These are phyloP conservation scores for Russula olivacea DNA, from an alignment of 768 basidiomycete species.

Conservation along the genomic window DNA sequence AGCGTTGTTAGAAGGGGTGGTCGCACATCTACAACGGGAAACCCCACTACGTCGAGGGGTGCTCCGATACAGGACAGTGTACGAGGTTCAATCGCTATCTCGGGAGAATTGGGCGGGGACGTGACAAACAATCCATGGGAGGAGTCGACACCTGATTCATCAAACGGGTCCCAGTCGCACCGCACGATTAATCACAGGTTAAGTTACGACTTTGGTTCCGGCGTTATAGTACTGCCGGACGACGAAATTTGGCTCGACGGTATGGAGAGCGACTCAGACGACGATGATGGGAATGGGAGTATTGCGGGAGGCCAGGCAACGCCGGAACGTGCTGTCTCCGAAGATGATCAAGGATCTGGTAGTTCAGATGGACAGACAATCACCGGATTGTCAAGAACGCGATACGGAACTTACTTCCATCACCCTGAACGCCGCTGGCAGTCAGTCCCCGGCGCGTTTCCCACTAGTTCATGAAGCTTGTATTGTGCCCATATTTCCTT, in stretches of 20 bases:
- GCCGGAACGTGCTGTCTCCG: slow-evolving; percentile 32
- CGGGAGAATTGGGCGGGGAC: slow-evolving; percentile 8
- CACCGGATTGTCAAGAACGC: slow-evolving; percentile 30
- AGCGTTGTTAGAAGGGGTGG: slow-evolving; percentile 43
- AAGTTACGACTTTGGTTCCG: slow-evolving; percentile 81
- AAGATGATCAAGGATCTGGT: slow-evolving; percentile 24
- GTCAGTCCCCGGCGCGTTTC: slow-evolving; percentile 56
- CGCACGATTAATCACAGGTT: slow-evolving; percentile 48
- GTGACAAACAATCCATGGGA: slow-evolving; percentile 52
- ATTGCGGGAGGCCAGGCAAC: slow-evolving; percentile 32
- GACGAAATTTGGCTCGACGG: slow-evolving; percentile 49
- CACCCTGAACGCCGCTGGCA: slow-evolving; percentile 69
- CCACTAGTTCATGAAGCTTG: slow-evolving; percentile 13
- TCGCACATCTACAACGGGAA: slow-evolving; percentile 5
- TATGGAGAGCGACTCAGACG: slow-evolving; percentile 43
- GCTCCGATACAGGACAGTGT: slow-evolving; percentile 21
- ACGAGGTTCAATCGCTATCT: slow-evolving; percentile 5
- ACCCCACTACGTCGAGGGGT: neutral
- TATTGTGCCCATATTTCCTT: neutral
- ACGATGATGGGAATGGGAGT: slow-evolving; percentile 37
- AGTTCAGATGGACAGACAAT: slow-evolving; percentile 24
- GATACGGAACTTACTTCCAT: slow-evolving; percentile 79
- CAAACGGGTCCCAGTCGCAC: slow-evolving; percentile 27
- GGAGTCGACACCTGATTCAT: slow-evolving; percentile 39
- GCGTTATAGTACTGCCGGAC: slow-evolving; percentile 85